A percentile compares a stretch with the other conserved stretches of the same genome.
Evolutionary conservation across 140 eudicot species (phyloP).

Genomic region (Senecio squalidus): DNA sequence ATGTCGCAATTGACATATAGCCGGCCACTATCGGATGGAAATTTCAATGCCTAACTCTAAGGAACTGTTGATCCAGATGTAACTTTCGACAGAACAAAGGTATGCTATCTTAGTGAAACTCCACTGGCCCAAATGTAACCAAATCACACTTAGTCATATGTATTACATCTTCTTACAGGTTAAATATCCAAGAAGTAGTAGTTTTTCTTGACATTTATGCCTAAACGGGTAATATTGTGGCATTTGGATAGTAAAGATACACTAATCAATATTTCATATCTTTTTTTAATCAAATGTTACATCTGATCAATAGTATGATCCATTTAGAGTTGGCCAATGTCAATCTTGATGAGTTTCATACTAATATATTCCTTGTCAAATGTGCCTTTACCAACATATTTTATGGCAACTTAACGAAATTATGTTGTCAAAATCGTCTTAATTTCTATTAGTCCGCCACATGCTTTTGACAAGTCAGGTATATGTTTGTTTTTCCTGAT

Average conservation of each 20-base stretch:
- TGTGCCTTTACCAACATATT: background rate
- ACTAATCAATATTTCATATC: background rate
- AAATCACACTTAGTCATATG: too few species aligned
- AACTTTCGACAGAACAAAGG: background rate
- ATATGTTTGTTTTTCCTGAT: background rate
- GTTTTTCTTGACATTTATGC: too few species aligned
- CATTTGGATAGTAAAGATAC: background rate
- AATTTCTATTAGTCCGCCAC: constrained; percentile 17
- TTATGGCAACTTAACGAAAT: background rate
- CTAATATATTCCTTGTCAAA: constrained; percentile 5
- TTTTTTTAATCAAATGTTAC: background rate
- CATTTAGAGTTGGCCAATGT: background rate
- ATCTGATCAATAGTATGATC: background rate
- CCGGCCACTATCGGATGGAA: too few species aligned
- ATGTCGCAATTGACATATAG: background rate
- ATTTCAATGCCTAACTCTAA: background rate
- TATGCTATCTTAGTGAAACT: too few species aligned
- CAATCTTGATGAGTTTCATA: constrained; percentile 8
- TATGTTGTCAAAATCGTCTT: constrained; percentile 4
- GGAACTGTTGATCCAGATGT: background rate
- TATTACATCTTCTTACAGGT: too few species aligned
- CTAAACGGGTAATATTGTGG: background rate
- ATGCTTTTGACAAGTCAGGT: background rate
- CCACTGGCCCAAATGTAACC: too few species aligned
- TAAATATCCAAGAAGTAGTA: too few species aligned